A percentile compares a stretch with the other conserved stretches of the same genome.
phyloP scores from a whole-genome alignment of 768 basidiomycete genomes.

The Lactarius trivialis region DNA sequence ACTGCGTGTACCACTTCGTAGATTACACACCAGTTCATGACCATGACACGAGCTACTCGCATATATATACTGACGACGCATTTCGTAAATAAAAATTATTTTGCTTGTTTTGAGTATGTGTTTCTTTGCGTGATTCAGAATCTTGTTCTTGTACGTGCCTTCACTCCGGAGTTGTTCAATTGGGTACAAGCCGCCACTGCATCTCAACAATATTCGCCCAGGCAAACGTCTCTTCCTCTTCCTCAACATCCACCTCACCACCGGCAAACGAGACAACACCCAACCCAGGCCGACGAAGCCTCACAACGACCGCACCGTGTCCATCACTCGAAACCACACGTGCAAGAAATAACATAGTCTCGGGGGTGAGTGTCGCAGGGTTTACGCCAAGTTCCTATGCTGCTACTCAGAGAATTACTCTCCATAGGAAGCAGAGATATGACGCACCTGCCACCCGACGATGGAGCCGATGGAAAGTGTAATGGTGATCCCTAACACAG shows the following conservation, averaged over 20 bases:
- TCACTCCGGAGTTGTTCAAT: background rate
- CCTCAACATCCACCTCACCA: conserved; percentile 9
- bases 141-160: background rate
- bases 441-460: conserved; percentile 33
- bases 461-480: conserved; percentile 24
- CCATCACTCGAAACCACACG: conserved; percentile 30
- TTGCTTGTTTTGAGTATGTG: background rate
- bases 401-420: background rate
- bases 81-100: background rate
- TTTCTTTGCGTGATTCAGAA: background rate
- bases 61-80: background rate
- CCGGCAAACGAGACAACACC: conserved; percentile 13
- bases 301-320: conserved; percentile 24
- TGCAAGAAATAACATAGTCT: conserved; percentile 45
- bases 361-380: conserved; percentile 53
- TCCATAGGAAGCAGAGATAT: background rate
- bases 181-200: conserved; percentile 16
- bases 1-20: conserved; percentile 13
- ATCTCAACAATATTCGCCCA: conserved; percentile 14
- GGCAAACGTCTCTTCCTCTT: conserved; percentile 14
- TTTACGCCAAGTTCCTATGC: conserved; percentile 53
- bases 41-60: background rate
- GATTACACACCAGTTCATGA: conserved; percentile 6
- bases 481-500: conserved; percentile 19
- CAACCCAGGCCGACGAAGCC: conserved; percentile 20